These are phyloP conservation scores for Friedmanniomyces simplex DNA, from an alignment of 495 filamentous ascomycete genomes.

Conservation along the genomic window DNA sequence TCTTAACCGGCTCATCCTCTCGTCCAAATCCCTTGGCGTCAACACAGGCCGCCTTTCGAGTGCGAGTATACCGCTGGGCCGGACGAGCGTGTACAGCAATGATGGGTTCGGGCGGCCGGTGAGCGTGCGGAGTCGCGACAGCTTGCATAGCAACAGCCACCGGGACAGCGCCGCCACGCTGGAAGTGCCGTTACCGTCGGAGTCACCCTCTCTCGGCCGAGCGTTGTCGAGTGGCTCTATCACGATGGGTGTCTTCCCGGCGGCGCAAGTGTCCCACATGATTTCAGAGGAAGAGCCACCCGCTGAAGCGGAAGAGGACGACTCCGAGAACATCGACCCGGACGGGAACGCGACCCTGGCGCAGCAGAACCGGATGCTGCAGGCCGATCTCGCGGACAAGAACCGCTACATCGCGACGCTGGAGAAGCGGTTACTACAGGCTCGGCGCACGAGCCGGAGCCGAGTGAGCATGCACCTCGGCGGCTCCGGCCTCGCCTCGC, in stretches of 20 bases:
- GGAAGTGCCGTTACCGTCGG: slow-evolving; percentile 14
- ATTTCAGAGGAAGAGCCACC: slow-evolving; percentile 10
- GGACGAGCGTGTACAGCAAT: slow-evolving; percentile 46
- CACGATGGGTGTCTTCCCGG: slow-evolving; percentile 14
- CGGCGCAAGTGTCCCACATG: slow-evolving; percentile 12
- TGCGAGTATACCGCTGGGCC: slow-evolving; percentile 46
- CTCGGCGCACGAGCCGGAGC: slow-evolving; percentile 79
- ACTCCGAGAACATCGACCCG: slow-evolving; percentile 61
- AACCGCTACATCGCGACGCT: slow-evolving; percentile 92
- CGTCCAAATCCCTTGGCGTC: slow-evolving; percentile 89
- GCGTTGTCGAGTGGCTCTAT: slow-evolving; percentile 15
- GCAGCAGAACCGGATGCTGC: slow-evolving; percentile 75
- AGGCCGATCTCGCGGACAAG: slow-evolving; percentile 88
- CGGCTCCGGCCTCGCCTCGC: slow-evolving; percentile 24
- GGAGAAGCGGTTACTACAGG: slow-evolving; percentile 85
- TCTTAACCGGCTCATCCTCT: slow-evolving; percentile 87
- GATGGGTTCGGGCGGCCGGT: slow-evolving; percentile 38
- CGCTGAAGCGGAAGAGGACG: slow-evolving; percentile 49
- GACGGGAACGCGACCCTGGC: slow-evolving; percentile 75
- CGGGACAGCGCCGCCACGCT: slow-evolving; percentile 15
- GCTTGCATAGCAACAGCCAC: slow-evolving; percentile 7
- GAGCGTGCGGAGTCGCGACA: slow-evolving; percentile 43
- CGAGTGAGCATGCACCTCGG: slow-evolving; percentile 61
- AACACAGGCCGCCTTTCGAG: slow-evolving; percentile 55
- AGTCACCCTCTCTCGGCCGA: not conserved